phyloP scores from a whole-genome alignment of 345 rosid genomes.

The Populus deltoides region DNA sequence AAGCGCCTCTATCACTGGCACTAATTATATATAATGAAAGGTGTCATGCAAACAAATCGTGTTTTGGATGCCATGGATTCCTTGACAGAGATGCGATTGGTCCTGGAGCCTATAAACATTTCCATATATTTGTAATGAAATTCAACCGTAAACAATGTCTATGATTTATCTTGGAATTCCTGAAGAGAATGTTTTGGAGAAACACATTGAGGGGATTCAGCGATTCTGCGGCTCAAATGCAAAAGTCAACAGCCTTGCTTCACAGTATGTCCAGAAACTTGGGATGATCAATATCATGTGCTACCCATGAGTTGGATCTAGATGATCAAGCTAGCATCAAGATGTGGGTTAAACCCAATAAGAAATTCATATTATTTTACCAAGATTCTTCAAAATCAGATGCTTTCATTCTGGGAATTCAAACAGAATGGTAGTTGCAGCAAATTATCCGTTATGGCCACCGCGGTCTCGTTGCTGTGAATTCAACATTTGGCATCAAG shows the following conservation, averaged over 20 bases:
- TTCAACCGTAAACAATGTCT: constrained; percentile 85
- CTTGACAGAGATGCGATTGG: constrained; percentile 95
- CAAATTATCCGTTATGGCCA: constrained; percentile 88
- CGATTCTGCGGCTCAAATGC: constrained; percentile 74
- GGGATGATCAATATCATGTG: constrained; percentile 75
- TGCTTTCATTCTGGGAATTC: constrained; percentile 84
- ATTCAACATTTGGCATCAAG: constrained; percentile 87
- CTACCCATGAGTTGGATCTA: constrained; percentile 83
- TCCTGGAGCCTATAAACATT: constrained; percentile 82
- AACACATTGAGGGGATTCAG: constrained; percentile 92
- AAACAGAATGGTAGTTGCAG: constrained; percentile 95
- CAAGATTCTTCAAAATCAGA: constrained; percentile 73
- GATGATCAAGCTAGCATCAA: constrained; percentile 91
- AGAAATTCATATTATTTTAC: constrained; percentile 80
- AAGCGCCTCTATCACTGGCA: constrained; percentile 78
- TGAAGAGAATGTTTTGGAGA: constrained; percentile 87
- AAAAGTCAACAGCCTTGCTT: constrained; percentile 67
- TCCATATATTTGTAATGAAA: constrained; percentile 80
- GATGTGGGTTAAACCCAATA: constrained; percentile 83
- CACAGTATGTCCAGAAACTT: constrained; percentile 86
- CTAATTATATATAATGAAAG: constrained; percentile 73
- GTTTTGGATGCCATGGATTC: constrained; percentile 88
- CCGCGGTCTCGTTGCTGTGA: constrained; percentile 72
- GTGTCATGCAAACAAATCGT: constrained; percentile 83
- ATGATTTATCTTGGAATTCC: constrained; percentile 96